A percentile compares a stretch with the other conserved stretches of the same genome.
Evolutionary conservation across 345 rosid genomes (phyloP).

Genomic region (Carallia brachiata): DNA sequence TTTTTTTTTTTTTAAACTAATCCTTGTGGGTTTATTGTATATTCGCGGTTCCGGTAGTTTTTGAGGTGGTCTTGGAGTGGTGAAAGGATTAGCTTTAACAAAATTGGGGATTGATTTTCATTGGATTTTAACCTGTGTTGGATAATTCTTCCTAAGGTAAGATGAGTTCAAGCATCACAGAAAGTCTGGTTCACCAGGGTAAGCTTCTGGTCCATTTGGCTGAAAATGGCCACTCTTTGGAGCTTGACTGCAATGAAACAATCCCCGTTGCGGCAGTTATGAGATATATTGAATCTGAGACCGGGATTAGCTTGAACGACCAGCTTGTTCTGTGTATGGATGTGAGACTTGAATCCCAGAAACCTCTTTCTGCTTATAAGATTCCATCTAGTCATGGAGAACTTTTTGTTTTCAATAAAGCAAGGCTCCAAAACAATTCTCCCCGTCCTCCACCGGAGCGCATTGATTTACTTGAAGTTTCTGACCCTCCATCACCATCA

Average conservation of each 20-base stretch:
- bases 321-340: conserved; percentile 87
- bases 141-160: conserved; percentile 29
- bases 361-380: conserved; percentile 63
- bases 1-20: no score
- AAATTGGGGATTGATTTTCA: conserved; percentile 7
- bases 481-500: conserved; percentile 54
- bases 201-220: conserved; percentile 85
- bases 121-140: conserved; percentile 22
- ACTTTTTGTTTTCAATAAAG: conserved; percentile 75
- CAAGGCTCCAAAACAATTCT: conserved; percentile 62
- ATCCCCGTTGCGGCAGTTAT: conserved; percentile 77
- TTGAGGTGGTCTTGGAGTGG: conserved; percentile 23
- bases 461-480: conserved; percentile 47
- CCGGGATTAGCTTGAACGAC: conserved; percentile 61
- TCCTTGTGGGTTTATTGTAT: background rate
- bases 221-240: conserved; percentile 80
- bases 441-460: conserved; percentile 66
- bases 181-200: conserved; percentile 46
- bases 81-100: conserved; percentile 19
- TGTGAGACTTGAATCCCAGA: conserved; percentile 79
- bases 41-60: conserved; percentile 14
- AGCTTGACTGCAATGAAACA: conserved; percentile 60
- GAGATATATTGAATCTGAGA: conserved; percentile 51
- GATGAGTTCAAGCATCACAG: conserved; percentile 73
- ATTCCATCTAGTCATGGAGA: conserved; percentile 70